These are phyloP conservation scores for Fusarium sp. DNA, from an alignment of 2,329 filamentous ascomycete genomes.

Conservation along the genomic window DNA sequence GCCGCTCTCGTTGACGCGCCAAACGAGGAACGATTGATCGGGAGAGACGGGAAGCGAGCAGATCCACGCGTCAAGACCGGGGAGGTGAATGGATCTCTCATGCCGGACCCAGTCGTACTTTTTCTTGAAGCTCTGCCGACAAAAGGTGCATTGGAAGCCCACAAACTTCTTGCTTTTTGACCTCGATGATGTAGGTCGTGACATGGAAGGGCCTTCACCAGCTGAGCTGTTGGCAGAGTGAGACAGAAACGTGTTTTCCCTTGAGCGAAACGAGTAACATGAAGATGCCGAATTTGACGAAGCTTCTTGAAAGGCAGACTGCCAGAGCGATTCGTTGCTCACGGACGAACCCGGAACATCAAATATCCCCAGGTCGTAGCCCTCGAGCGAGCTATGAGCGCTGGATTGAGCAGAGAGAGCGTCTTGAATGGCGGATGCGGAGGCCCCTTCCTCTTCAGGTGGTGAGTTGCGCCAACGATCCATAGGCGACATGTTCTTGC, in stretches of 20 bases:
- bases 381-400: constrained; percentile 29
- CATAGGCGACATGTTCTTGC: constrained; percentile 56
- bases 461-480: constrained; percentile 57
- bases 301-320: constrained; percentile 29
- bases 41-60: constrained; percentile 56
- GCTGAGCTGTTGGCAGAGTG: constrained; percentile 39
- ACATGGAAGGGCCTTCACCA: constrained; percentile 24
- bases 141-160: constrained; percentile 54
- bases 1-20: constrained; percentile 59
- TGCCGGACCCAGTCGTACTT: constrained; percentile 59
- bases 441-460: constrained; percentile 58
- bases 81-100: constrained; percentile 62
- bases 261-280: constrained; percentile 35
- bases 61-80: constrained; percentile 58
- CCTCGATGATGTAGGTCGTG: constrained; percentile 25
- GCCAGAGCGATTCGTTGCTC: constrained; percentile 46
- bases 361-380: constrained; percentile 26
- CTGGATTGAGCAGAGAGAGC: constrained; percentile 42
- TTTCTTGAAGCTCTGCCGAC: constrained; percentile 53
- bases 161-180: constrained; percentile 30
- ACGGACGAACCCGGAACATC: constrained; percentile 48
- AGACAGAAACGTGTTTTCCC: constrained; percentile 27
- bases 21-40: constrained; percentile 57
- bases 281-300: constrained; percentile 47
- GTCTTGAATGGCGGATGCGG: constrained; percentile 52